Evolutionary conservation across 1,284 basidiomycete species (phyloP).

Genomic region (Tylopilus sp.): DNA sequence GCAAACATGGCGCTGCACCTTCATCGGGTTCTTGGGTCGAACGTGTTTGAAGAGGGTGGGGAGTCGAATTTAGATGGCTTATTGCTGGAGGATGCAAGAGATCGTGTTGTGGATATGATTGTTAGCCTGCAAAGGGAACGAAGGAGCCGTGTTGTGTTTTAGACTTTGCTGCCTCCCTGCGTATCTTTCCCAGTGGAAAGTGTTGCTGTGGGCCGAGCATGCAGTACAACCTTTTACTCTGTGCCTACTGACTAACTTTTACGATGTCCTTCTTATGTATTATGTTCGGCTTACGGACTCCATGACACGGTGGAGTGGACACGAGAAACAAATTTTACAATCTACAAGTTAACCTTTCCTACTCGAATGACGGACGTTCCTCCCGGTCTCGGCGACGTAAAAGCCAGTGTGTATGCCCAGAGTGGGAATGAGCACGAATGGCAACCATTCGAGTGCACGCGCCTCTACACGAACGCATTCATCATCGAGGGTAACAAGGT

Average conservation of each 20-base stretch:
- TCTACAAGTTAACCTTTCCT: neutral
- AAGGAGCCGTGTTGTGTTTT: conserved; percentile 14
- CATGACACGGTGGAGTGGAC: neutral
- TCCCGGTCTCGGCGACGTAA: conserved; percentile 24
- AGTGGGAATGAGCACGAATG: conserved; percentile 29
- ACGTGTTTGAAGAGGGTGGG: conserved; percentile 50
- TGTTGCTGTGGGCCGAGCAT: neutral
- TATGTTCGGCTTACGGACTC: neutral
- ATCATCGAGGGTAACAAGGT: conserved; percentile 31
- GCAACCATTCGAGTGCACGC: conserved; percentile 22
- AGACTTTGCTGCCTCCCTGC: neutral
- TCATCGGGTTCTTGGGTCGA: conserved; percentile 50
- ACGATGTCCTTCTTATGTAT: conserved; percentile 13
- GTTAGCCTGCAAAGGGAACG: conserved; percentile 46
- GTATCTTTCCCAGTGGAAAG: neutral
- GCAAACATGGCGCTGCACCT: conserved; percentile 43
- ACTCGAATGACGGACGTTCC: conserved; percentile 25
- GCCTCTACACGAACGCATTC: conserved; percentile 37
- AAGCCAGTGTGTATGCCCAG: conserved; percentile 18
- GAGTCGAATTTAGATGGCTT: conserved; percentile 29
- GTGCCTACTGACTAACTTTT: conserved; percentile 3
- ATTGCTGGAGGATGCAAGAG: conserved; percentile 61
- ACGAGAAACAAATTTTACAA: neutral
- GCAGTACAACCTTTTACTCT: neutral
- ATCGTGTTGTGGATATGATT: conserved; percentile 64